A percentile compares a stretch with the other conserved stretches of the same genome.
phyloP scores from a whole-genome alignment of 352 stramenopile genomes.

The Paralagenidium karlingii region DNA sequence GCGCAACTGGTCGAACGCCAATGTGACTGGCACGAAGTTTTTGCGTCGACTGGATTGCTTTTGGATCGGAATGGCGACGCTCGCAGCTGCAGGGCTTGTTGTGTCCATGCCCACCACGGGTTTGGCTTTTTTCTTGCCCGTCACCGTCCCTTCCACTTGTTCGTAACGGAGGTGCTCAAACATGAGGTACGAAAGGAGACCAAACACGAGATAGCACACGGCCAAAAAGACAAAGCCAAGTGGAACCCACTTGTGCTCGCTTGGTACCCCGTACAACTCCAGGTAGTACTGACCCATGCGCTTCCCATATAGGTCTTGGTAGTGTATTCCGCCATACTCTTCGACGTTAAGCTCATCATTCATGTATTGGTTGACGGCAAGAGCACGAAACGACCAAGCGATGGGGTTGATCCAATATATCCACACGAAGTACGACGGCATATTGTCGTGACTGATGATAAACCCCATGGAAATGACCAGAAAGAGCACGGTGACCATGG shows the following conservation, averaged over 20 bases:
- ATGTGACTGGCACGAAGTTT: slow-evolving; percentile 18
- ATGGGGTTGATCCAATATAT: slow-evolving; percentile 47
- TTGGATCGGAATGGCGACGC: neutral
- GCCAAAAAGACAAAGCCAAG: neutral
- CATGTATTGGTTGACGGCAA: slow-evolving; percentile 30
- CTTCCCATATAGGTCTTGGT: slow-evolving; percentile 1
- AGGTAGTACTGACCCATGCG: slow-evolving; percentile 20
- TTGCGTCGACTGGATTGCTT: neutral
- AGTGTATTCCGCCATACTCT: slow-evolving; percentile 2
- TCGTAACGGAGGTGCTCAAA: slow-evolving; percentile 15
- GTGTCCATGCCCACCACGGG: neutral
- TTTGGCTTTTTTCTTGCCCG: neutral
- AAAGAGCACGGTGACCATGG: slow-evolving; percentile 14
- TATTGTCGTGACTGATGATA: slow-evolving; percentile 27
- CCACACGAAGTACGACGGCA: slow-evolving; percentile 40
- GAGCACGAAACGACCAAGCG: slow-evolving; percentile 19
- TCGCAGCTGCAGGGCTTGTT: neutral
- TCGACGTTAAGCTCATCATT: slow-evolving; percentile 8
- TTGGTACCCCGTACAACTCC: slow-evolving; percentile 7
- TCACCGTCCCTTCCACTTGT: neutral
- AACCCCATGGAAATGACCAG: slow-evolving; percentile 42
- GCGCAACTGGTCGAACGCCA: slow-evolving; percentile 37
- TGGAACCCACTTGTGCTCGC: slow-evolving; percentile 1
- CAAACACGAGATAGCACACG: neutral
- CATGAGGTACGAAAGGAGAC: neutral